Evolutionary conservation across 2,329 filamentous ascomycete species (phyloP).

Genomic region (Trichoderma cornu-damae): DNA sequence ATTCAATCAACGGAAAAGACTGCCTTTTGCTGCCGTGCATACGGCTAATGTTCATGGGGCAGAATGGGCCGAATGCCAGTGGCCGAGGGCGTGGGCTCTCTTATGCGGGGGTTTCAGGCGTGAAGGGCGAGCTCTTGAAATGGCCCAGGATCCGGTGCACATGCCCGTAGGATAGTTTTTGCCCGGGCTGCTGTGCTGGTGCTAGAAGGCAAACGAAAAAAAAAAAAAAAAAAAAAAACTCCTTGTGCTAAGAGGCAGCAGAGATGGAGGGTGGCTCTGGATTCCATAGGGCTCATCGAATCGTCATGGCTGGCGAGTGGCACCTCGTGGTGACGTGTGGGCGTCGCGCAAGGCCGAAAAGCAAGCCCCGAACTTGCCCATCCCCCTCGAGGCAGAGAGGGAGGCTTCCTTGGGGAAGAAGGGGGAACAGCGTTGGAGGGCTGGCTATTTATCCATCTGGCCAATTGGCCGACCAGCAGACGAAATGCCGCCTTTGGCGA

Average conservation of each 20-base stretch:
- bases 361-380: neutral
- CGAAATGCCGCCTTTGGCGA: neutral
- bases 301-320: slow-evolving; percentile 18
- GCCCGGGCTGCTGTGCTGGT: slow-evolving; percentile 5
- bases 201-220: slow-evolving; percentile 2
- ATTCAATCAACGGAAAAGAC: neutral
- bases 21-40: slow-evolving; percentile 1
- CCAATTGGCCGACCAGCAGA: neutral
- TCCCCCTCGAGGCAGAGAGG: neutral
- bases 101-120: slow-evolving; percentile 11
- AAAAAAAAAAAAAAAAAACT: too few relatives aligned
- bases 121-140: neutral
- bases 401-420: neutral
- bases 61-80: neutral
- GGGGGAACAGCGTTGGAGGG: neutral
- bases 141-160: neutral
- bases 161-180: neutral
- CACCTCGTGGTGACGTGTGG: slow-evolving; percentile 16
- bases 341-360: slow-evolving; percentile 14
- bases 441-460: slow-evolving; percentile 6
- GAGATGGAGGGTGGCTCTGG: slow-evolving; percentile 14
- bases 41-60: slow-evolving; percentile 1
- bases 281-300: slow-evolving; percentile 7
- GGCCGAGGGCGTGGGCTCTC: neutral
- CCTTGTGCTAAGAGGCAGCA: neutral